phyloP scores from a whole-genome alignment of 2,329 filamentous ascomycete species.

The Diaporthe aspalathi region DNA sequence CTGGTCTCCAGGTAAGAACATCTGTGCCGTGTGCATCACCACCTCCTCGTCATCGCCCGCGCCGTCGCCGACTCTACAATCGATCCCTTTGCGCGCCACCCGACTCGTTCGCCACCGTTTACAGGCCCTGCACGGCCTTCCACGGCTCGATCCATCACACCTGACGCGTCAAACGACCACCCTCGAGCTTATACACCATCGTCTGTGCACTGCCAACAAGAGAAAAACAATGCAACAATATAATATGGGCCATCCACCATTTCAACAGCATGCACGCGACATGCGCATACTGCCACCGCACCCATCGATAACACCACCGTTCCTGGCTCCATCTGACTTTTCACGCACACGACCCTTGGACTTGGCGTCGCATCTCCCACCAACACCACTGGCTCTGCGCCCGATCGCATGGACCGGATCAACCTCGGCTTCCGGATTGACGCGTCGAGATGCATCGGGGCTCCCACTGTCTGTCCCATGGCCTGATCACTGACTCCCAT shows the following conservation, averaged over 20 bases:
- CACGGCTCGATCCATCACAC: conserved; percentile 20
- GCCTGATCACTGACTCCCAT: conserved; percentile 29
- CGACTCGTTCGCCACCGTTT: conserved; percentile 39
- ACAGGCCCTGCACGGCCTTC: conserved; percentile 32
- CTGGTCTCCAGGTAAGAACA: conserved; percentile 88
- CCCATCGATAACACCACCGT: background rate
- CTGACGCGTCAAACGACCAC: conserved; percentile 35
- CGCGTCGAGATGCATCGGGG: conserved; percentile 7
- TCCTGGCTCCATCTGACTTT: background rate
- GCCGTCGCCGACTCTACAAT: background rate
- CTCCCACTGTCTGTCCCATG: background rate
- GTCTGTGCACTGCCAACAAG: background rate
- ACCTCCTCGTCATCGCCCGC: background rate
- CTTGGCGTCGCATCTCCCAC: conserved; percentile 21
- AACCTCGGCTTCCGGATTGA: background rate
- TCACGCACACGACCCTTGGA: background rate
- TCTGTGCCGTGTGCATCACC: background rate
- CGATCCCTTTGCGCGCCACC: conserved; percentile 10
- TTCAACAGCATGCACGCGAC: background rate
- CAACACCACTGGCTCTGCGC: conserved; percentile 23
- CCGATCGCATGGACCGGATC: conserved; percentile 28
- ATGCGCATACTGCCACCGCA: background rate
- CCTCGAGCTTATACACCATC: conserved; percentile 22
- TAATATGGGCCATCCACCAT: background rate
- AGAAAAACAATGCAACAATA: background rate